These are phyloP conservation scores for Geosiphon pyriformis DNA, from an alignment of 192 early-diverging fungal species.

Conservation along the genomic window DNA sequence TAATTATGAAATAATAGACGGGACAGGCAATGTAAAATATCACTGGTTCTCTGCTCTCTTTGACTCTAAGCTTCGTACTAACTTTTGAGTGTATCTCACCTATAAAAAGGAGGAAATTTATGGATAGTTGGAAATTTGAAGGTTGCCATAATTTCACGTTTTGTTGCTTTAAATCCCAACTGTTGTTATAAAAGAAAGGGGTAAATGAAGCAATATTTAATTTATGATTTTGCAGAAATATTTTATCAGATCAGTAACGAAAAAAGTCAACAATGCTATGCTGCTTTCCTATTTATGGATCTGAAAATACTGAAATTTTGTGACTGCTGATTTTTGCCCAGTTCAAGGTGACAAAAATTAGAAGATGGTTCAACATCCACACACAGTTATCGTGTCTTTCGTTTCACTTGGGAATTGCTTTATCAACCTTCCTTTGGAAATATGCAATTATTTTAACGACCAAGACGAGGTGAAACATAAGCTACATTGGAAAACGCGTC, in stretches of 20 bases:
- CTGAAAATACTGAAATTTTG: too few species aligned
- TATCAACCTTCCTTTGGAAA: not conserved
- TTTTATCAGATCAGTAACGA: too few species aligned
- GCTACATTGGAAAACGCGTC: too few species aligned
- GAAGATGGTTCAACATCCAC: not conserved
- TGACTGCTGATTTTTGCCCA: not conserved
- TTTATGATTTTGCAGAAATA: too few species aligned
- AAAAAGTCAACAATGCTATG: too few species aligned
- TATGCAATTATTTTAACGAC: not conserved
- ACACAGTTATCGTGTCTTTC: not conserved
- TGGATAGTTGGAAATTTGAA: constrained; percentile 70
- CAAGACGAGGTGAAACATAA: not conserved
- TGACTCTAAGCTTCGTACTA: too few species aligned
- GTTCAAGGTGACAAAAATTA: not conserved
- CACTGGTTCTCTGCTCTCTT: too few species aligned
- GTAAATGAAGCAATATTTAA: not conserved
- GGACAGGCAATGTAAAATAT: too few species aligned
- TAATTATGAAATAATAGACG: too few species aligned
- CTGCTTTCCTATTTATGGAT: too few species aligned
- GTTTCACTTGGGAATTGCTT: not conserved
- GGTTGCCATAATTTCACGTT: not conserved
- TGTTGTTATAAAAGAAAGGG: not conserved
- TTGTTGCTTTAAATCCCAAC: not conserved
- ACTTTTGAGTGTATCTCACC: constrained; percentile 46
- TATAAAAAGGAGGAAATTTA: constrained; percentile 90